Conservation (phyloP, 371 early-diverging fungal species). For the Circinella minor region DNA sequence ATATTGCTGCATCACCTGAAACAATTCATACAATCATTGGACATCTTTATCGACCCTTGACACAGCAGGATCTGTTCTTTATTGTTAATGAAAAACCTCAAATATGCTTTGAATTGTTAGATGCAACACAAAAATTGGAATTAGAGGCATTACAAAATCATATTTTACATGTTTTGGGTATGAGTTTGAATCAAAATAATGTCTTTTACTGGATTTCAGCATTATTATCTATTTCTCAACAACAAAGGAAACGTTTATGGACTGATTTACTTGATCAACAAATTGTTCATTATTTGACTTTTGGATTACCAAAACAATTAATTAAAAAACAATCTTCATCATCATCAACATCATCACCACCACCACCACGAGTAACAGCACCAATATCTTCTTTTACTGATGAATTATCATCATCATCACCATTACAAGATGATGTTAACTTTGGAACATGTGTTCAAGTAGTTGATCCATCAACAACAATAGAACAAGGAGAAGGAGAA, state of each 20-base stretch:
- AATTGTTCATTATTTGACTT: conserved; percentile 33
- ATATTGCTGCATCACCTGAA: conserved; percentile 34
- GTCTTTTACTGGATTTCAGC: conserved; percentile 35
- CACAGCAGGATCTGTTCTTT: conserved; percentile 37
- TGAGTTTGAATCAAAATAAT: conserved; percentile 30
- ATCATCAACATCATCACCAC: background rate
- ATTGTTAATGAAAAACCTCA: conserved; percentile 42
- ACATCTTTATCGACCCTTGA: conserved; percentile 37
- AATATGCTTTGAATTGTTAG: conserved; percentile 39
- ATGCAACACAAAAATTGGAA: conserved; percentile 42
- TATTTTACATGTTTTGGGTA: conserved; percentile 28
- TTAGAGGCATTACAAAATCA: conserved; percentile 30
- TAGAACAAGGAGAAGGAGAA: background rate
- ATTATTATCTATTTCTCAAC: conserved; percentile 2
- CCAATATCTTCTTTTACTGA: conserved; percentile 12
- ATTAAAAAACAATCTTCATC: conserved; percentile 29
- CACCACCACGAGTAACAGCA: background rate
- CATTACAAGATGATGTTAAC: background rate
- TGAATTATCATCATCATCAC: background rate
- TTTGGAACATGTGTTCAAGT: conserved; percentile 1
- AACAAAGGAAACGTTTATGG: conserved; percentile 23
- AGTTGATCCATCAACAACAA: background rate
- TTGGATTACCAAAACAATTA: conserved; percentile 28
- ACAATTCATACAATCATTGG: conserved; percentile 38
- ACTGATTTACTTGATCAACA: conserved; percentile 37